Percentiles rank a stretch among this genome's conserved stretches.
Evolutionary conservation across 2,329 filamentous ascomycete species (phyloP).

Genomic region (Lachnellula subtilissima): DNA sequence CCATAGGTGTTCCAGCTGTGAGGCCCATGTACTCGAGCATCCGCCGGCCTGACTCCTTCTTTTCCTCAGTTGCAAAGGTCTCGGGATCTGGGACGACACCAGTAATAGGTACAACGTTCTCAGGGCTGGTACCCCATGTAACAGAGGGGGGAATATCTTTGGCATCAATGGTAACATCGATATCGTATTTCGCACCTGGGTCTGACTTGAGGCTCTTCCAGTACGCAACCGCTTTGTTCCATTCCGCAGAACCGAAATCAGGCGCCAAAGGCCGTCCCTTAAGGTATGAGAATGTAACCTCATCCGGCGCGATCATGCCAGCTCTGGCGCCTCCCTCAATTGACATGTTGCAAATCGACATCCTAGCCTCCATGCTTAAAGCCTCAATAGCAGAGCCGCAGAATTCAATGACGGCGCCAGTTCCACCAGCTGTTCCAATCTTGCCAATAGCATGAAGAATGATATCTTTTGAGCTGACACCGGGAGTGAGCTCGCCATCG

Average conservation of each 20-base stretch:
- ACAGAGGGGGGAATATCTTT: conserved; percentile 93
- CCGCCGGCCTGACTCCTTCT: conserved; percentile 73
- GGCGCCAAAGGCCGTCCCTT: conserved; percentile 87
- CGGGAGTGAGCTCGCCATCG: conserved; percentile 81
- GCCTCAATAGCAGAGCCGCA: conserved; percentile 87
- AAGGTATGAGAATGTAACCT: conserved; percentile 91
- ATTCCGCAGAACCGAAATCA: conserved; percentile 76
- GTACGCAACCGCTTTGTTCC: conserved; percentile 82
- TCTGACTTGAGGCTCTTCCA: conserved; percentile 87
- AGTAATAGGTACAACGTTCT: conserved; percentile 93
- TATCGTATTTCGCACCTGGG: conserved; percentile 82
- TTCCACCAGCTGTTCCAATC: conserved; percentile 94
- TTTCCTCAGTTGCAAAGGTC: conserved; percentile 72
- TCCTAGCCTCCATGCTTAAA: conserved; percentile 92
- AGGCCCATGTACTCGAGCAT: conserved; percentile 97
- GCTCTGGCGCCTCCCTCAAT: conserved; percentile 94
- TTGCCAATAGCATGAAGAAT: conserved; percentile 87
- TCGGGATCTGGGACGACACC: conserved; percentile 86
- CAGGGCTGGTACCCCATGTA: conserved; percentile 94
- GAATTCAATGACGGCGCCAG: conserved; percentile 92
- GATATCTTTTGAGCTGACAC: conserved; percentile 94
- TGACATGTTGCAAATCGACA: conserved; percentile 99
- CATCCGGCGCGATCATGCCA: conserved; percentile 94
- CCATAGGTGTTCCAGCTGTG: conserved; percentile 77
- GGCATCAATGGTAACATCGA: conserved; percentile 81